Percentiles rank a stretch among this genome's conserved stretches.
Conservation (phyloP, 2,329 filamentous ascomycete genomes). For the Neonectria neomacrospora region DNA sequence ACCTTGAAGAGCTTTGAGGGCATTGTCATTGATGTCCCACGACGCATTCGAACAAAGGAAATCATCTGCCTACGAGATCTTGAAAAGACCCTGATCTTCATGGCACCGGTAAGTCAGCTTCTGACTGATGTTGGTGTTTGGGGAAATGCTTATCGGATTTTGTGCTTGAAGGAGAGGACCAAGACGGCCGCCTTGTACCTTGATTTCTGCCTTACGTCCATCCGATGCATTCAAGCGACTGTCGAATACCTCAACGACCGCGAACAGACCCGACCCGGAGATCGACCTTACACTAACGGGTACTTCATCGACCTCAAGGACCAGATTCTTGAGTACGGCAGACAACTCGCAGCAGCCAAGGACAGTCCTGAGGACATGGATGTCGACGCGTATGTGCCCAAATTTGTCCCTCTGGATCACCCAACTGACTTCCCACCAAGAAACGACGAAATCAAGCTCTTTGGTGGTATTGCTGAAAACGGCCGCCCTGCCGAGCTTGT, state of each 20-base stretch:
- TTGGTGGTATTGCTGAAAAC: slow-evolving; percentile 83
- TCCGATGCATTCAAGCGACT: slow-evolving; percentile 89
- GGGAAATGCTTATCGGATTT: slow-evolving; percentile 76
- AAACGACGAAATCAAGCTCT: slow-evolving; percentile 78
- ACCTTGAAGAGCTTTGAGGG: slow-evolving; percentile 83
- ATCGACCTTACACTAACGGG: slow-evolving; percentile 92
- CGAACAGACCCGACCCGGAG: slow-evolving; percentile 84
- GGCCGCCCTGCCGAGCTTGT: slow-evolving; percentile 87
- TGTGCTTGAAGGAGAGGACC: slow-evolving; percentile 80
- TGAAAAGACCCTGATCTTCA: slow-evolving; percentile 91
- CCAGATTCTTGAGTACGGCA: slow-evolving; percentile 90
- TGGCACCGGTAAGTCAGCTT: slow-evolving; percentile 88
- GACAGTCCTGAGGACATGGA: slow-evolving; percentile 70
- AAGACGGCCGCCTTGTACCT: slow-evolving; percentile 78
- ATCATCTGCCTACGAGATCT: slow-evolving; percentile 93
- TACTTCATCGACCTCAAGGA: slow-evolving; percentile 97
- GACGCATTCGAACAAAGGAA: slow-evolving; percentile 83
- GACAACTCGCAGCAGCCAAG: slow-evolving; percentile 81
- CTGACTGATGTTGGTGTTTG: slow-evolving; percentile 65
- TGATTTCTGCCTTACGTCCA: slow-evolving; percentile 89
- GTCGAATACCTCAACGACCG: slow-evolving; percentile 86
- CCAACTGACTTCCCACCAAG: slow-evolving; percentile 48
- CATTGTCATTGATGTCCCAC: slow-evolving; percentile 80
- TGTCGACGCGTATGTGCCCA: slow-evolving; percentile 64
- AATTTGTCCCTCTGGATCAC: slow-evolving; percentile 45